These are phyloP conservation scores for Mycena venus DNA, from an alignment of 768 basidiomycete species.

Conservation along the genomic window DNA sequence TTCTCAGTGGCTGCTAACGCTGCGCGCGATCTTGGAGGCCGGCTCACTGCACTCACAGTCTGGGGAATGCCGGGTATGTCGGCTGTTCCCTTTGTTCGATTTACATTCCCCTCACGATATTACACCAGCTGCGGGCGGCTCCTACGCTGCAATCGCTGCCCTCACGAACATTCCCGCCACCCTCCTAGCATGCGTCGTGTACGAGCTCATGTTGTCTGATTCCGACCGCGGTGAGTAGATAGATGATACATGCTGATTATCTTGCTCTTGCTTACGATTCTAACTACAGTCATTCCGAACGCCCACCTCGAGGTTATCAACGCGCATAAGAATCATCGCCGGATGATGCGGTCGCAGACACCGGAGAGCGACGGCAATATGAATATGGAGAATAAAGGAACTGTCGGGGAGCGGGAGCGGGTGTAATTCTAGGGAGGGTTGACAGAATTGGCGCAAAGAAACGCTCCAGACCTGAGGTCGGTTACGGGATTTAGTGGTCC, in stretches of 20 bases:
- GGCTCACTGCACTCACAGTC: slow-evolving; percentile 69
- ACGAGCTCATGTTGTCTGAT: slow-evolving; percentile 70
- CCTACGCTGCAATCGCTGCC: slow-evolving; percentile 74
- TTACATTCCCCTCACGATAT: background rate
- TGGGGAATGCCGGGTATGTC: slow-evolving; percentile 63
- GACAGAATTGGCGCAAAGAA: no score
- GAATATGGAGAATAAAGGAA: slow-evolving; percentile 1
- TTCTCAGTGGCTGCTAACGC: slow-evolving; percentile 66
- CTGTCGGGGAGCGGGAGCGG: slow-evolving; percentile 17
- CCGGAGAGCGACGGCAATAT: background rate
- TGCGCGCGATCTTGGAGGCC: slow-evolving; percentile 77
- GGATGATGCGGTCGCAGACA: background rate
- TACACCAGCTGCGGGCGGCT: slow-evolving; percentile 36
- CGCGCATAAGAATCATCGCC: slow-evolving; percentile 24
- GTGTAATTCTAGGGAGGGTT: no score
- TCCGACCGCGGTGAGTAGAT: slow-evolving; percentile 66
- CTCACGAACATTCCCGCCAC: slow-evolving; percentile 78
- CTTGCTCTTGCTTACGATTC: background rate
- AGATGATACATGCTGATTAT: background rate
- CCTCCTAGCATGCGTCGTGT: slow-evolving; percentile 63
- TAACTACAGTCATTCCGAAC: slow-evolving; percentile 20
- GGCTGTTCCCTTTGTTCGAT: background rate
- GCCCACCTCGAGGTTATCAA: slow-evolving; percentile 23
- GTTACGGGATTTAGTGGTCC: no score
- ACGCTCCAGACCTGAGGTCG: no score